These are phyloP conservation scores for Ogataea methylovora DNA, from an alignment of 805 yeast genomes.

Conservation along the genomic window DNA sequence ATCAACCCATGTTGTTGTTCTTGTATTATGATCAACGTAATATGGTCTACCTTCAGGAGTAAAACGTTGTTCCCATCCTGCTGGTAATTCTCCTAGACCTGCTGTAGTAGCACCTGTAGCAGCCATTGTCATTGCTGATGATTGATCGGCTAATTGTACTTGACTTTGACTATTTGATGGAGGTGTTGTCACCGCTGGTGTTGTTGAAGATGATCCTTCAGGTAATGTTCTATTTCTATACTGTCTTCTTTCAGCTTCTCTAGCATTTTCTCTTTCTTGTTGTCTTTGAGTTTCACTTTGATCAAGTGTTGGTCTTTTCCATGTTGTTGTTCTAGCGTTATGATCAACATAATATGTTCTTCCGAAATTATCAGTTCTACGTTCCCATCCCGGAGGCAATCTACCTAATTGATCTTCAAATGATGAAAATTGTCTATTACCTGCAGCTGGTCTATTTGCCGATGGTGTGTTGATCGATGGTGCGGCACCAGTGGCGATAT, in stretches of 20 bases:
- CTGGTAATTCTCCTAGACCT: slow-evolving; percentile 93
- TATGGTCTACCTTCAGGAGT: slow-evolving; percentile 98
- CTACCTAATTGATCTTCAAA: slow-evolving; percentile 97
- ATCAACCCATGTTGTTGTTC: slow-evolving; percentile 99
- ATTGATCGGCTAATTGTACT: slow-evolving; percentile 27
- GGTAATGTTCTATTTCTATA: slow-evolving; percentile 89
- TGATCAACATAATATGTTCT: slow-evolving; percentile 98
- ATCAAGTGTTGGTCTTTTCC: slow-evolving; percentile 91
- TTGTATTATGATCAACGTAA: slow-evolving; percentile 97
- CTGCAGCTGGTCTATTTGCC: background rate
- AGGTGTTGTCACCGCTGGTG: slow-evolving; percentile 14
- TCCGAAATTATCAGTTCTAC: slow-evolving; percentile 95
- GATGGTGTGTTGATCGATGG: slow-evolving; percentile 2
- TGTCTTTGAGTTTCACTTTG: slow-evolving; percentile 66
- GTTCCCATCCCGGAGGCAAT: slow-evolving; percentile 98
- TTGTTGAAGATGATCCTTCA: slow-evolving; percentile 33
- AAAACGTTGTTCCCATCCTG: slow-evolving; percentile 98
- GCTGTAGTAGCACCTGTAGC: slow-evolving; percentile 87
- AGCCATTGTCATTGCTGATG: slow-evolving; percentile 43
- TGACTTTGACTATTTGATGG: slow-evolving; percentile 16
- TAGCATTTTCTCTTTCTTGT: slow-evolving; percentile 53
- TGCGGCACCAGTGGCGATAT: slow-evolving; percentile 16
- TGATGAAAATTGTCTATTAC: slow-evolving; percentile 69
- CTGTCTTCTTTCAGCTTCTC: slow-evolving; percentile 85
- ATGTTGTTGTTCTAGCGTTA: slow-evolving; percentile 95